Conservation (phyloP, 805 yeast genomes). For the Candida gorgasii region DNA sequence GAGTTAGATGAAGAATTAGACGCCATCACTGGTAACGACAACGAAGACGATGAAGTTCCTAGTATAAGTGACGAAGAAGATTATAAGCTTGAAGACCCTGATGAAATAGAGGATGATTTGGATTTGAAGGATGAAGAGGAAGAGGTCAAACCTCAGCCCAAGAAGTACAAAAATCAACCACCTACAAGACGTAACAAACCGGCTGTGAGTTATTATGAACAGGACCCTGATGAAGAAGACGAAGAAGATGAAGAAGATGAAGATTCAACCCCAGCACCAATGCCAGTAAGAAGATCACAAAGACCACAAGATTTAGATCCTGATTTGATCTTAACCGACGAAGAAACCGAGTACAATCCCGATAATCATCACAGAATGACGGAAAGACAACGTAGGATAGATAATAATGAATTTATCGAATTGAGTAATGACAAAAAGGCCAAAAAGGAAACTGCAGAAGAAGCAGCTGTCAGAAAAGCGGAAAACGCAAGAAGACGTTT, state of each 20-base stretch:
- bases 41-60: slow-evolving; percentile 17
- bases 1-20: slow-evolving; percentile 19
- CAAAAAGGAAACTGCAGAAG: slow-evolving; percentile 76
- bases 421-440: slow-evolving; percentile 45
- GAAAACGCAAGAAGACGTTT: slow-evolving; percentile 88
- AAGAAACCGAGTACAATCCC: slow-evolving; percentile 47
- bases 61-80: slow-evolving; percentile 32
- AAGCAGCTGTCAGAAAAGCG: slow-evolving; percentile 74
- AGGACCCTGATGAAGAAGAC: slow-evolving; percentile 28
- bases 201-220: slow-evolving; percentile 38
- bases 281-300: slow-evolving; percentile 3
- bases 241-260: slow-evolving; percentile 3
- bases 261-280: slow-evolving; percentile 1
- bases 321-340: slow-evolving; percentile 39
- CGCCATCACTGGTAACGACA: slow-evolving; percentile 15
- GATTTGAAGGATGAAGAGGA: slow-evolving; percentile 31
- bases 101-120: slow-evolving; percentile 38
- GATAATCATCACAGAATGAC: slow-evolving; percentile 52
- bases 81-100: slow-evolving; percentile 34
- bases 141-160: slow-evolving; percentile 12
- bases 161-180: slow-evolving; percentile 10
- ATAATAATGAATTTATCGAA: slow-evolving; percentile 27
- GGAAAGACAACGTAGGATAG: slow-evolving; percentile 49
- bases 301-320: slow-evolving; percentile 35
- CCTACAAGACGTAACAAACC: slow-evolving; percentile 32